A percentile compares a stretch with the other conserved stretches of the same genome.
phyloP scores from a whole-genome alignment of 805 yeast genomes.

The Lachancea mirantina region DNA sequence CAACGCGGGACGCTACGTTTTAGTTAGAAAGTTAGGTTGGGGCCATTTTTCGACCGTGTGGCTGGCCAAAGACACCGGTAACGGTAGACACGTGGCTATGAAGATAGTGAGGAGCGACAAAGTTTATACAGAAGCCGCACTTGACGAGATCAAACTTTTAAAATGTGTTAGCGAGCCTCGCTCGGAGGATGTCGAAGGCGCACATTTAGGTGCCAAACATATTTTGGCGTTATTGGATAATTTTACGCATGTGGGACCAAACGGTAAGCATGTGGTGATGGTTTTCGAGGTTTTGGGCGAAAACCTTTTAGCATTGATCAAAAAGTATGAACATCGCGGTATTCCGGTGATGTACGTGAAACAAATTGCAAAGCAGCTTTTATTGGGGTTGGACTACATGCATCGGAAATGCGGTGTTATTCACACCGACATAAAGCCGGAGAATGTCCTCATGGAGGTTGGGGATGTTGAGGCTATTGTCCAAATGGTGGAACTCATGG shows the following conservation, averaged over 20 bases:
- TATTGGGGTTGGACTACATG: conserved; percentile 57
- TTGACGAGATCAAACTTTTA: conserved; percentile 82
- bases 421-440: conserved; percentile 74
- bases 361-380: conserved; percentile 71
- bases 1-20: conserved; percentile 64
- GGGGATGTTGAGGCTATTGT: conserved; percentile 79
- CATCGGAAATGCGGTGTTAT: conserved; percentile 63
- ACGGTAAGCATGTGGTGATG: conserved; percentile 93
- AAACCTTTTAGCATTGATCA: conserved; percentile 75
- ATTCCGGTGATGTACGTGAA: conserved; percentile 72
- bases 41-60: conserved; percentile 97
- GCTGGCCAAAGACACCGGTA: conserved; percentile 59
- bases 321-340: conserved; percentile 69
- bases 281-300: conserved; percentile 97
- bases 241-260: conserved; percentile 80
- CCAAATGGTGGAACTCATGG: conserved; percentile 54
- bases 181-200: conserved; percentile 14
- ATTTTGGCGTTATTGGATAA: conserved; percentile 76
- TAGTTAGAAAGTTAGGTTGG: conserved; percentile 94
- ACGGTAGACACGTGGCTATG: conserved; percentile 77
- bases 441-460: conserved; percentile 70
- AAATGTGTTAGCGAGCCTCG: conserved; percentile 52
- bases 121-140: conserved; percentile 88
- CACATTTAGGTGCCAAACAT: conserved; percentile 75
- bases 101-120: conserved; percentile 88